These are phyloP conservation scores for Backusella morwellensis DNA, from an alignment of 192 early-diverging fungal genomes.

Conservation along the genomic window DNA sequence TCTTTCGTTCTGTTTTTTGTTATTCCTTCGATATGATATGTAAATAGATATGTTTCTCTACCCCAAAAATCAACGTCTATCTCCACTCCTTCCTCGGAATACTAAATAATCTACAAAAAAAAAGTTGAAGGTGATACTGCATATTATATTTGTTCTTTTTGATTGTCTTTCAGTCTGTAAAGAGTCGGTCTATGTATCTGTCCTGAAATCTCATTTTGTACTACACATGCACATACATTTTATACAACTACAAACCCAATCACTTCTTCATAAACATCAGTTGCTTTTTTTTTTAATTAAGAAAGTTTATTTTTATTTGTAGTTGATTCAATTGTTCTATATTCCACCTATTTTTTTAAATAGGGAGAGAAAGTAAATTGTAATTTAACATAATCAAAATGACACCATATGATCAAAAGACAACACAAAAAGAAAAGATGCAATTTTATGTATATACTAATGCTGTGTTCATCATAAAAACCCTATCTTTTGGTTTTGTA, in stretches of 20 bases:
- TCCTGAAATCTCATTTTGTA: neutral
- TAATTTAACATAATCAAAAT: neutral
- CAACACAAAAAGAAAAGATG: neutral
- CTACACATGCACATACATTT: neutral
- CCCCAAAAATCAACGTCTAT: neutral
- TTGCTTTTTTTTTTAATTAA: neutral
- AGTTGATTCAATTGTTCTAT: neutral
- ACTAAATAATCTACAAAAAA: neutral
- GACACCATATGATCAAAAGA: neutral
- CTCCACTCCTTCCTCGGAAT: neutral
- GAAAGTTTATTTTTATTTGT: neutral
- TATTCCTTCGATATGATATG: neutral
- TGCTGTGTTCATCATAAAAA: neutral
- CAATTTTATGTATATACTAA: neutral
- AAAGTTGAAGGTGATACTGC: neutral
- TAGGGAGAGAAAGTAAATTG: neutral
- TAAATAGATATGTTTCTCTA: neutral
- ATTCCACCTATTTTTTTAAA: neutral
- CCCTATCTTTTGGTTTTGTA: neutral
- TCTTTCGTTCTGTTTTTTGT: neutral
- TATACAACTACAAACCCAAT: neutral
- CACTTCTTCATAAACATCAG: neutral
- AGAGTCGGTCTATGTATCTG: neutral
- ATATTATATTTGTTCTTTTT: constrained; percentile 5
- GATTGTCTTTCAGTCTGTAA: neutral